Base-by-base conservation (phyloP, 2,329 filamentous ascomycete species). In the Trichoderma koningii region DNA sequence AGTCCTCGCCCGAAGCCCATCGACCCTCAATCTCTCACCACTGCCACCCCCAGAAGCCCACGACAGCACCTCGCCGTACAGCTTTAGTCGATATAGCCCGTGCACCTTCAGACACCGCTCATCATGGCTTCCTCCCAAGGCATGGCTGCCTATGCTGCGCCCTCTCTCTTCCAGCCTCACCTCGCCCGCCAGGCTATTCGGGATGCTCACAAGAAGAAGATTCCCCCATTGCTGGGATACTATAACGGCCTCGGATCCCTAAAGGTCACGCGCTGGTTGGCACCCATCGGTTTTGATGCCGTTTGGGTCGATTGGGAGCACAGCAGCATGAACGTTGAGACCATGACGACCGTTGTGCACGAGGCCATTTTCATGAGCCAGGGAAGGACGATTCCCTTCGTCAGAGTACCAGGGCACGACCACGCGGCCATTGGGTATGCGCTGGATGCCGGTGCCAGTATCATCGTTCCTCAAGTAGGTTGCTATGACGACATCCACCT, bases 261-360 rank as follows among this genome's bases (percentile, higher is more conserved):
- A 0, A 76, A 78, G 17, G 70, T 79, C 14, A 76, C 76, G 2
- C 78, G 80, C 28, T 72, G 79, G 55, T 69, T 78, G 17, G 78
- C 81, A 3, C 77, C 78, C 12, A 71, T 82, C 62, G 77, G 78
- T 2, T 82, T 73, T 59, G 81, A 83, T 66, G 66, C 73, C 9
- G 74, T 80, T 0, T 81, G 77, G 75, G 77, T 82, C 65, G 80
- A 82, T 73, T 81, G 79, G 80, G 81, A 82, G 69, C 80, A 82
- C 70, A 75, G 73, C 7, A 71, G 79, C 3, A 81, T 78, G 69
- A 76, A 77, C 60, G 75, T 81, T 28, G 80, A 82, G 72, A 82
- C 80, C n/a, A 82, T 82, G 80, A 82, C 79, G 1, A 76, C 72
- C 48, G 80, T 82, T 72, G 79, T 82, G 1, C 80, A 82, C 64